A percentile compares a stretch with the other conserved stretches of the same genome.
phyloP scores from a whole-genome alignment of 805 yeast species.

The Wickerhamiella dianesei region DNA sequence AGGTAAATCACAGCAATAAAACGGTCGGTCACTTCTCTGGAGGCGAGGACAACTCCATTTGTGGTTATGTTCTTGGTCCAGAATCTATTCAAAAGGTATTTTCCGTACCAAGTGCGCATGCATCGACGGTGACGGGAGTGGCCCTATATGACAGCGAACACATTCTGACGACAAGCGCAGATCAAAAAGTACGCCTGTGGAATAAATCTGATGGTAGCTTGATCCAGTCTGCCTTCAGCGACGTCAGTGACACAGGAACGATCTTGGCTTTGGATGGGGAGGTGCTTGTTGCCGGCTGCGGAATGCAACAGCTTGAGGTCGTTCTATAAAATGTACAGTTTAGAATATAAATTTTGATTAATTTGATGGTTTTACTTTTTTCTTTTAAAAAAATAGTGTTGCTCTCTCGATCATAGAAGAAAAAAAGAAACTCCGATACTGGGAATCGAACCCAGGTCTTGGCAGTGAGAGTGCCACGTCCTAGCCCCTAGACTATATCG shows the following conservation, averaged over 20 bases:
- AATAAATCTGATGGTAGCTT: slow-evolving; percentile 22
- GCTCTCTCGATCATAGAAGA: not conserved
- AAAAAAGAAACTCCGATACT: slow-evolving; percentile 20
- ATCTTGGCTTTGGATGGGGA: slow-evolving; percentile 24
- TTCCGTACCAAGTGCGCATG: slow-evolving; percentile 46
- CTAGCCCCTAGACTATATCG: slow-evolving; percentile 75
- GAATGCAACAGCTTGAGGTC: not conserved
- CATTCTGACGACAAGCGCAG: slow-evolving; percentile 59
- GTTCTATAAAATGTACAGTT: not conserved
- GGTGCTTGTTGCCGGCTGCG: slow-evolving; percentile 4
- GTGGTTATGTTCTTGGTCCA: slow-evolving; percentile 28
- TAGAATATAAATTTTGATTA: too few relatives aligned
- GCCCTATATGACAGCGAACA: slow-evolving; percentile 19
- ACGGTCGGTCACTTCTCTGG: slow-evolving; percentile 45
- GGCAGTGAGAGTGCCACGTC: slow-evolving; percentile 79
- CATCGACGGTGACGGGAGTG: slow-evolving; percentile 73
- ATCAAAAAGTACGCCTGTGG: slow-evolving; percentile 69
- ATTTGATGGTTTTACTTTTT: too few relatives aligned
- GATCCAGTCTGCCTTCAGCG: slow-evolving; percentile 43
- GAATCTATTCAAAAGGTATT: slow-evolving; percentile 20
- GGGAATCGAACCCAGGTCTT: slow-evolving; percentile 33
- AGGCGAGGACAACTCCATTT: slow-evolving; percentile 82
- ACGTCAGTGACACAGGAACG: slow-evolving; percentile 86
- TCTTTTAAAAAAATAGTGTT: too few relatives aligned
- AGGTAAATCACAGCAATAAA: slow-evolving; percentile 6